Conservation (phyloP, 2,329 filamentous ascomycete genomes). For the Diaporthe helianthi region DNA sequence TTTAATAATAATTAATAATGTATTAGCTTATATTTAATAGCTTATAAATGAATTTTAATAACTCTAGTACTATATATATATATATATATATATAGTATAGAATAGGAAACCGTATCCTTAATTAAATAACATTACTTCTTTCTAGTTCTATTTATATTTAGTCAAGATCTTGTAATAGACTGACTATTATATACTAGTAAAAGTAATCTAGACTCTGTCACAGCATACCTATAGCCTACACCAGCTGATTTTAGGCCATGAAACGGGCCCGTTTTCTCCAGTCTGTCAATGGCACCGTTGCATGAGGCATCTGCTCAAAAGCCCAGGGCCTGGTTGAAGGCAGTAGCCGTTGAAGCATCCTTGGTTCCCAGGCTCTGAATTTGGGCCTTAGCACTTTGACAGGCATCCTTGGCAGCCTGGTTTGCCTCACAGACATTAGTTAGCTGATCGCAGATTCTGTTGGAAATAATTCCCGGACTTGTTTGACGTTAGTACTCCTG, state of each 20-base stretch:
- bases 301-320: conserved; percentile 43
- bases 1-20: too few relatives aligned
- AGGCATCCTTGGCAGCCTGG: conserved; percentile 62
- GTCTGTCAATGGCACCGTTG: not conserved
- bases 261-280: not conserved
- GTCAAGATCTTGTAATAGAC: too few relatives aligned
- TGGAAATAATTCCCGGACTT: conserved; percentile 44
- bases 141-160: too few relatives aligned
- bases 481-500: too few relatives aligned
- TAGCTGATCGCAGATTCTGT: conserved; percentile 74
- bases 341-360: conserved; percentile 47
- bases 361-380: conserved; percentile 43
- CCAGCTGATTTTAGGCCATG: not conserved
- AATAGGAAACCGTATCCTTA: too few relatives aligned
- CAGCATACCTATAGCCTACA: not conserved
- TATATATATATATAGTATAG: too few relatives aligned
- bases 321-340: conserved; percentile 51
- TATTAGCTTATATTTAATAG: too few relatives aligned
- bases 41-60: too few relatives aligned
- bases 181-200: not conserved
- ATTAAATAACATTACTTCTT: too few relatives aligned
- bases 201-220: not conserved
- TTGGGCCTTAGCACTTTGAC: conserved; percentile 57
- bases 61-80: too few relatives aligned
- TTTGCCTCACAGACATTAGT: conserved; percentile 71